Percentiles rank a stretch among this genome's conserved stretches.
phyloP scores from a whole-genome alignment of 2,329 filamentous ascomycete species.

The Periglandula ipomoeae region DNA sequence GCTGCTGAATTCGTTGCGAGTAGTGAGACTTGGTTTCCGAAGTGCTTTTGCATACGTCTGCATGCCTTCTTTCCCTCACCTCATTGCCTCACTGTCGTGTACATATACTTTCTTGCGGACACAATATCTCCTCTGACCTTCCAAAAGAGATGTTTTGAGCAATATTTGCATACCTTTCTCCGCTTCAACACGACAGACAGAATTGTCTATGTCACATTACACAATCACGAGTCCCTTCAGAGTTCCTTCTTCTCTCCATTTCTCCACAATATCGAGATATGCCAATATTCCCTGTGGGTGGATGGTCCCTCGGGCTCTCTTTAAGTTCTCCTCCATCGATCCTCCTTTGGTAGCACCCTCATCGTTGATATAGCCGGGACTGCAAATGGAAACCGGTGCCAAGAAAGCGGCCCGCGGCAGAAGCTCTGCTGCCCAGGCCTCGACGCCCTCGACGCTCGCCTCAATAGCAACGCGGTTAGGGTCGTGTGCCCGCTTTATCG shows the following conservation, averaged over 20 bases:
- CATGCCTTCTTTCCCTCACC: too few relatives aligned
- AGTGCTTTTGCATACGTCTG: too few relatives aligned
- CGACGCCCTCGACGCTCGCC: conserved; percentile 19
- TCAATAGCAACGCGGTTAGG: conserved; percentile 27
- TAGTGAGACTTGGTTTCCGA: too few relatives aligned
- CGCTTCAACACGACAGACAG: too few relatives aligned
- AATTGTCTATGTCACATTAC: too few relatives aligned
- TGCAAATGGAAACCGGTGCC: conserved; percentile 36
- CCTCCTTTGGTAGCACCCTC: conserved; percentile 26
- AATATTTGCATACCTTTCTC: too few relatives aligned
- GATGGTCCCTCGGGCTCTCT: background rate
- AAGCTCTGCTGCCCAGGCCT: background rate
- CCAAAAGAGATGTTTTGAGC: too few relatives aligned
- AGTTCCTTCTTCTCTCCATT: conserved; percentile 21
- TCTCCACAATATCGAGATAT: conserved; percentile 11
- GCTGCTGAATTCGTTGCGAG: too few relatives aligned
- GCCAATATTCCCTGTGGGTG: background rate
- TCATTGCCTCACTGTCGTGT: too few relatives aligned
- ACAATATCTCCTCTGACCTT: too few relatives aligned
- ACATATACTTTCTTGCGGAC: too few relatives aligned
- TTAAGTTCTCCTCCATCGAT: background rate
- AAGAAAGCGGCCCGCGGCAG: conserved; percentile 29
- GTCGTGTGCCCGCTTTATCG: conserved; percentile 12
- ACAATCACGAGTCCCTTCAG: conserved; percentile 14
- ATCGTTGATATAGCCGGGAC: conserved; percentile 43